These are phyloP conservation scores for Claviceps humidiphila DNA, from an alignment of 2,329 filamentous ascomycete genomes.

Conservation along the genomic window DNA sequence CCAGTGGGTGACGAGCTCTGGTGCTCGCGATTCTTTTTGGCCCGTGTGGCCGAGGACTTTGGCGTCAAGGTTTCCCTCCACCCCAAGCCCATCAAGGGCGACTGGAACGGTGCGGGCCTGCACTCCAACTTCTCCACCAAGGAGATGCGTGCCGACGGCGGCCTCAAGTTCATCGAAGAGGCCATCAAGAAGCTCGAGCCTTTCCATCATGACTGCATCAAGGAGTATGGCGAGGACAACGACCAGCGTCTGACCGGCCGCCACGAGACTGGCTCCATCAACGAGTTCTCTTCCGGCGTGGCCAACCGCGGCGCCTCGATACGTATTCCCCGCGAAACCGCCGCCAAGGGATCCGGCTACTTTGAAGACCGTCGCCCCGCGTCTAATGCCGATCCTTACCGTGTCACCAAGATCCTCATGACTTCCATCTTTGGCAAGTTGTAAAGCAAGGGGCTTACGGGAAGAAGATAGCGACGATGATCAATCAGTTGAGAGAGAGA, in stretches of 20 bases:
- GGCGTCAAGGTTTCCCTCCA: slow-evolving; percentile 90
- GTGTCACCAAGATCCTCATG: slow-evolving; percentile 66
- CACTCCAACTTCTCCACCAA: slow-evolving; percentile 90
- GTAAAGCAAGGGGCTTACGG: slow-evolving; percentile 3
- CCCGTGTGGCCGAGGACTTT: slow-evolving; percentile 90
- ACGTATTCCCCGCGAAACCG: slow-evolving; percentile 76
- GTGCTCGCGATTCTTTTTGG: slow-evolving; percentile 69
- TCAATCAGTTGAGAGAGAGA: too few species aligned
- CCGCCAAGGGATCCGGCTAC: slow-evolving; percentile 84
- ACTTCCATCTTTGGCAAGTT: slow-evolving; percentile 43
- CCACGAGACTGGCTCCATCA: slow-evolving; percentile 89
- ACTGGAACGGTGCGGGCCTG: slow-evolving; percentile 89
- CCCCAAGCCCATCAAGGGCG: slow-evolving; percentile 88
- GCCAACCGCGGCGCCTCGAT: slow-evolving; percentile 93
- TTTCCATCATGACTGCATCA: slow-evolving; percentile 73
- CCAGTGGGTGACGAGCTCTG: slow-evolving; percentile 91
- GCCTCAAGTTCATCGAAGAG: slow-evolving; percentile 88
- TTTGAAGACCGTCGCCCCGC: slow-evolving; percentile 78
- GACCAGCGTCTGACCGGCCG: slow-evolving; percentile 82
- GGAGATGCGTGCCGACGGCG: slow-evolving; percentile 79
- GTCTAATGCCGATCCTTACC: slow-evolving; percentile 79
- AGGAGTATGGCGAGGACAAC: slow-evolving; percentile 93
- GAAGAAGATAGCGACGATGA: background rate
- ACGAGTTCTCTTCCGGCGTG: slow-evolving; percentile 86
- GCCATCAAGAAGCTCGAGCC: slow-evolving; percentile 72